Evolutionary conservation across 1,139 yeast genomes (phyloP).

Genomic region (Protomyces lactucae-debilis): DNA sequence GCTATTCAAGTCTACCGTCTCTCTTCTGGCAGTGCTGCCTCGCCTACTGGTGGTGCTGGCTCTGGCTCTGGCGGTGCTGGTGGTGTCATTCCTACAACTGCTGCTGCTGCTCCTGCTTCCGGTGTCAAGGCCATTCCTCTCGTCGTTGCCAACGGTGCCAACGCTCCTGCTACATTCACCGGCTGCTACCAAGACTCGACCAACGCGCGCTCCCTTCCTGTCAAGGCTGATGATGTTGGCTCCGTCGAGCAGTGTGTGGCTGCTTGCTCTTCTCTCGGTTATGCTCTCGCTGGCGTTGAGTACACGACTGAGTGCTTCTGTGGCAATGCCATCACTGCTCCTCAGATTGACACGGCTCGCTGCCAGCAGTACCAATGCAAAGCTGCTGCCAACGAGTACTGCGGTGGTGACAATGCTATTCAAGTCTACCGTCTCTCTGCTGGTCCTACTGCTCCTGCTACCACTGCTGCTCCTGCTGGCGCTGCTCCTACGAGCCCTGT

Average conservation of each 20-base stretch:
- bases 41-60: constrained; percentile 34
- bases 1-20: constrained; percentile 15
- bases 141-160: not conserved
- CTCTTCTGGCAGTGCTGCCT: constrained; percentile 18
- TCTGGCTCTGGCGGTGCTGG: constrained; percentile 55
- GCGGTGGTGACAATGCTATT: constrained; percentile 23
- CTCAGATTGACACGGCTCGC: constrained; percentile 3
- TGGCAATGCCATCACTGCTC: constrained; percentile 14
- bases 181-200: not conserved
- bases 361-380: constrained; percentile 24
- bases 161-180: not conserved
- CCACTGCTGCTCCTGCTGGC: not conserved
- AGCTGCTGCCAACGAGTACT: constrained; percentile 13
- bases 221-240: not conserved
- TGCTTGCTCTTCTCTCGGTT: not conserved
- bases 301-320: constrained; percentile 13
- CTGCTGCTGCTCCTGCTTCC: not conserved
- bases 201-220: not conserved
- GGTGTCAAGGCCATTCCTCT: not conserved
- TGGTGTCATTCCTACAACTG: not conserved
- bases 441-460: not conserved
- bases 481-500: not conserved
- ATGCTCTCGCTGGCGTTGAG: not conserved
- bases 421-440: constrained; percentile 11
- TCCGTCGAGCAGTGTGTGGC: constrained; percentile 2